Percentiles rank a stretch among this genome's conserved stretches.
phyloP scores from a whole-genome alignment of 164 flowering plant species.

The Aristolochia californica region DNA sequence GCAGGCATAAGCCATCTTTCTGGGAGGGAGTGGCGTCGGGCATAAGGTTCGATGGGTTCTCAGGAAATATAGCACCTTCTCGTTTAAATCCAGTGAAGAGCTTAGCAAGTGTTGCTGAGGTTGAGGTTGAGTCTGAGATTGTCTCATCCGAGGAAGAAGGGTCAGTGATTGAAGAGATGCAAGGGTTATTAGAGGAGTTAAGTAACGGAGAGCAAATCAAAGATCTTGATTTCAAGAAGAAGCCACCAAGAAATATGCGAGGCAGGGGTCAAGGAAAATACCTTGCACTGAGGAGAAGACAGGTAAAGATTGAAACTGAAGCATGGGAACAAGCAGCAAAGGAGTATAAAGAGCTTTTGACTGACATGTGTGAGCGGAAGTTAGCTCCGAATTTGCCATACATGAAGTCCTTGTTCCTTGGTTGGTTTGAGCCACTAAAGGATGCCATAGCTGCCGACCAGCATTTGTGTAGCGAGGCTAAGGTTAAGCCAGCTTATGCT shows the following conservation, averaged over 20 bases:
- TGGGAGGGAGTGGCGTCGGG: background rate
- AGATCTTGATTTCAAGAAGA: slow-evolving; percentile 1
- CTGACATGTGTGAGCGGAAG: slow-evolving; percentile 85
- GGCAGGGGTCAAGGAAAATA: slow-evolving; percentile 34
- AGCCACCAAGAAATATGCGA: slow-evolving; percentile 6
- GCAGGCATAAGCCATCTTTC: background rate
- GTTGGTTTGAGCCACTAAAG: slow-evolving; percentile 90
- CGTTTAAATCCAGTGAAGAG: slow-evolving; percentile 17
- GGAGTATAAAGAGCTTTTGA: slow-evolving; percentile 74
- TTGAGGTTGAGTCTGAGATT: slow-evolving; percentile 40
- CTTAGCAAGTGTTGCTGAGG: slow-evolving; percentile 45
- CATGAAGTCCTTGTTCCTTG: slow-evolving; percentile 85
- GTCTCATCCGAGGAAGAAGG: slow-evolving; percentile 51
- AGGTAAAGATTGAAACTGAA: slow-evolving; percentile 80
- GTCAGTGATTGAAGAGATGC: slow-evolving; percentile 34
- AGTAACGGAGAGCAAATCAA: slow-evolving; percentile 18
- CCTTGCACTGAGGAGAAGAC: slow-evolving; percentile 46
- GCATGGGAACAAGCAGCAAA: slow-evolving; percentile 82
- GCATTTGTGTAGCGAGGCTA: slow-evolving; percentile 38
- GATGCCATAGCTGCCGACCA: slow-evolving; percentile 58
- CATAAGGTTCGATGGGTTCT: background rate
- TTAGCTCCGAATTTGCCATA: slow-evolving; percentile 91
- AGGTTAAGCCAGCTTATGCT: slow-evolving; percentile 33
- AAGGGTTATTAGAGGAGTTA: slow-evolving; percentile 29
- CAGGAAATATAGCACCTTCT: background rate